A percentile compares a stretch with the other conserved stretches of the same genome.
These are phyloP conservation scores for Pseudevernia furfuracea DNA, from an alignment of 495 filamentous ascomycete species.

Conservation along the genomic window DNA sequence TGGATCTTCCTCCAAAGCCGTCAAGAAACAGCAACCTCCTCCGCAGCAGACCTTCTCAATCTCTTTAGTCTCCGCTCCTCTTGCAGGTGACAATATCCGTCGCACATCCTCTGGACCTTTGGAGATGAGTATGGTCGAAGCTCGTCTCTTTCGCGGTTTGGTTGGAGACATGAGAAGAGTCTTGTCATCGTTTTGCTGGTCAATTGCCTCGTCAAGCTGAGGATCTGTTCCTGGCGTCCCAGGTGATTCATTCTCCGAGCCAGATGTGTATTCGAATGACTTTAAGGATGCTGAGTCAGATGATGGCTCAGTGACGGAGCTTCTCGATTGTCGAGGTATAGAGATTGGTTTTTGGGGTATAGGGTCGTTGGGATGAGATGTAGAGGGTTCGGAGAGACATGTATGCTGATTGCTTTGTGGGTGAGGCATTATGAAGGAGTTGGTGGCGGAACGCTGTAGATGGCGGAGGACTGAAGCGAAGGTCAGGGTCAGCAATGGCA, in stretches of 20 bases:
- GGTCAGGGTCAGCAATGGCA: not conserved
- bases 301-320: conserved; percentile 15
- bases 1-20: conserved; percentile 47
- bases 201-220: conserved; percentile 41
- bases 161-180: conserved; percentile 26
- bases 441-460: not conserved
- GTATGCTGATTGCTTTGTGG: conserved; percentile 15
- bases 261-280: conserved; percentile 32
- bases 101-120: conserved; percentile 67
- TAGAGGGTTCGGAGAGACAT: conserved; percentile 39
- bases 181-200: conserved; percentile 31
- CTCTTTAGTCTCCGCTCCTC: conserved; percentile 43
- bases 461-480: not conserved
- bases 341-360: conserved; percentile 49
- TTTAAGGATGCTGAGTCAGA: conserved; percentile 39
- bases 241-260: conserved; percentile 39
- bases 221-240: conserved; percentile 47
- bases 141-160: conserved; percentile 49
- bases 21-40: conserved; percentile 78
- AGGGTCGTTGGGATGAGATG: conserved; percentile 50
- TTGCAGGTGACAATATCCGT: conserved; percentile 45
- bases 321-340: conserved; percentile 23
- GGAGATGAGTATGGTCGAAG: conserved; percentile 73
- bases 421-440: conserved; percentile 12
- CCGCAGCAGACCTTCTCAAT: conserved; percentile 72